Conservation (phyloP, 768 basidiomycete genomes). For the Suillus luteus region DNA sequence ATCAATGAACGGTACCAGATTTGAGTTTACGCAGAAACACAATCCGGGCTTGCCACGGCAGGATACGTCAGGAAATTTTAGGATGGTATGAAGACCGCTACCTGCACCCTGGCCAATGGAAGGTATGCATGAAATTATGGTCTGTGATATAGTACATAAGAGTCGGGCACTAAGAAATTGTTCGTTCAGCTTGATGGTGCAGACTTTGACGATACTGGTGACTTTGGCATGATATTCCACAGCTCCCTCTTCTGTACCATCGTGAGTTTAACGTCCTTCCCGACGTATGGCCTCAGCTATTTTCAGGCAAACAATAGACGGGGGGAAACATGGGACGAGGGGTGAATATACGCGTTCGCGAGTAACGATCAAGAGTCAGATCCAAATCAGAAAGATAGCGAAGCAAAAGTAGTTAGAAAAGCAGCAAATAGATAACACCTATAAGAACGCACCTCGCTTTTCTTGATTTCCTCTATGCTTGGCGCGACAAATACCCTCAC, state of each 20-base stretch:
- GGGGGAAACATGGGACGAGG: too few relatives aligned
- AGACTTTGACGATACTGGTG: not conserved
- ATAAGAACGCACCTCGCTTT: constrained; percentile 50
- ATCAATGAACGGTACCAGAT: not conserved
- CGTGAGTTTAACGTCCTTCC: constrained; percentile 7
- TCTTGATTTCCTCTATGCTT: constrained; percentile 60
- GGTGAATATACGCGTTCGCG: not conserved
- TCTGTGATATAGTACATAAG: not conserved
- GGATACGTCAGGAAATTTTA: not conserved
- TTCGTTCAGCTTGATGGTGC: constrained; percentile 4
- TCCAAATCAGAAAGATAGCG: not conserved
- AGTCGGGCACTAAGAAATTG: not conserved
- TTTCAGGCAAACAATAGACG: too few relatives aligned
- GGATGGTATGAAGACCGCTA: not conserved
- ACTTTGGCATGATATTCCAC: constrained; percentile 8
- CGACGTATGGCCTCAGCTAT: constrained; percentile 11
- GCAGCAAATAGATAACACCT: not conserved
- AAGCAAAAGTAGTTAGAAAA: constrained; percentile 3
- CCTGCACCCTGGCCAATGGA: not conserved
- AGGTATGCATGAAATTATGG: not conserved
- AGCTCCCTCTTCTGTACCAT: constrained; percentile 10
- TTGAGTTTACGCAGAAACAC: not conserved
- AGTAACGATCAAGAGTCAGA: not conserved
- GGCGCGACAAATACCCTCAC: constrained; percentile 86
- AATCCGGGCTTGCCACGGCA: not conserved